Percentiles rank a stretch among this genome's conserved stretches.
These are phyloP conservation scores for Talaromyces wortmannii DNA, from an alignment of 495 filamentous ascomycete genomes.

Conservation along the genomic window DNA sequence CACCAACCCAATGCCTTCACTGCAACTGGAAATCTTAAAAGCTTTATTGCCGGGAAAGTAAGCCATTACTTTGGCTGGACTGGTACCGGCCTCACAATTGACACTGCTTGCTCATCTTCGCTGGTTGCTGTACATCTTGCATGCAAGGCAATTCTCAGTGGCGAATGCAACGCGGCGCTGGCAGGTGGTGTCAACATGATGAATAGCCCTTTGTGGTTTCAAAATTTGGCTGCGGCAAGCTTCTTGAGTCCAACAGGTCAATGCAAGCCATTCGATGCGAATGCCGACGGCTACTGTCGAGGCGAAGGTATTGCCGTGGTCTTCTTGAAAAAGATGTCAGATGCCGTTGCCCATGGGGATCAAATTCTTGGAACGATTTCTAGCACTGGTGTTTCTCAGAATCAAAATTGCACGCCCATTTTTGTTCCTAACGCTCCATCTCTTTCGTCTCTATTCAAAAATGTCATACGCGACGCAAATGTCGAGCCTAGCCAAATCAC, in stretches of 20 bases:
- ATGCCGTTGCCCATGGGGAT: conserved; percentile 57
- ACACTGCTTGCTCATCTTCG: conserved; percentile 43
- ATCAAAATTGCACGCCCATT: conserved; percentile 59
- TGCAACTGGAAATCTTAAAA: conserved; percentile 24
- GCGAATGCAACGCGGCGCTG: conserved; percentile 31
- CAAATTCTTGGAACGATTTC: conserved; percentile 56
- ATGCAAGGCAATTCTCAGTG: conserved; percentile 25
- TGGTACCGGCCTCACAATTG: conserved; percentile 34
- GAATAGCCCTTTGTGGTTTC: conserved; percentile 22
- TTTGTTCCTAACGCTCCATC: conserved; percentile 62
- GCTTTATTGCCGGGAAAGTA: conserved; percentile 28
- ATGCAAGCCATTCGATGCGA: conserved; percentile 67
- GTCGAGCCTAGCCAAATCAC: conserved; percentile 57
- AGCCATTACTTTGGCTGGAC: conserved; percentile 43
- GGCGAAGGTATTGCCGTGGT: conserved; percentile 60
- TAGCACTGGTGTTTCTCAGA: conserved; percentile 59
- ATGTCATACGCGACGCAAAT: conserved; percentile 48
- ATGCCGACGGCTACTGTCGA: conserved; percentile 69
- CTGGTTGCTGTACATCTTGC: conserved; percentile 33
- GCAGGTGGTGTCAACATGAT: conserved; percentile 36
- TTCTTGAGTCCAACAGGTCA: conserved; percentile 34
- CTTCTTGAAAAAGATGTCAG: conserved; percentile 57
- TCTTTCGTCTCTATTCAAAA: conserved; percentile 48
- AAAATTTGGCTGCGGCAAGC: conserved; percentile 27
- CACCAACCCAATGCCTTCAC: conserved; percentile 28